phyloP scores from a whole-genome alignment of 1,284 basidiomycete species.

The Rhodotorula glutinis region DNA sequence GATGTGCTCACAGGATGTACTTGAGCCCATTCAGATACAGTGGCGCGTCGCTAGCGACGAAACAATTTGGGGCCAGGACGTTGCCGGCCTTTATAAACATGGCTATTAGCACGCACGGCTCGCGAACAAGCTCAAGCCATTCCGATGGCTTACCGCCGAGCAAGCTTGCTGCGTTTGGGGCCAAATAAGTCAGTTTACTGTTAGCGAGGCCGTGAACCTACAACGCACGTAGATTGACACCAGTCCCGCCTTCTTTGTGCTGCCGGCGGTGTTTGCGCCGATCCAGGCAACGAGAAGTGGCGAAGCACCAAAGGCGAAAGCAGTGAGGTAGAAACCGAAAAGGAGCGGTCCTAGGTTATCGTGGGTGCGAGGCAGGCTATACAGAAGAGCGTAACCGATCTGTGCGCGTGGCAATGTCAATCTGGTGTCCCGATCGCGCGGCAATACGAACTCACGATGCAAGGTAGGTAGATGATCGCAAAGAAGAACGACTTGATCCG shows the following conservation, averaged over 20 bases:
- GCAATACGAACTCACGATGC: constrained; percentile 5
- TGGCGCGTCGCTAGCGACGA: constrained; percentile 13
- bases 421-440: too few species aligned
- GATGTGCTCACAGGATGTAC: constrained; percentile 11
- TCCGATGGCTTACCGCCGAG: constrained; percentile 14
- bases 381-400: constrained; percentile 47
- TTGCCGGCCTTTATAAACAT: constrained; percentile 31
- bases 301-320: constrained; percentile 49
- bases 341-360: constrained; percentile 43
- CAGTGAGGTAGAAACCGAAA: constrained; percentile 50
- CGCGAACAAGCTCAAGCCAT: too few species aligned
- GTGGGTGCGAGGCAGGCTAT: constrained; percentile 33
- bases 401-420: background rate
- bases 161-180: constrained; percentile 24
- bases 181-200: too few species aligned
- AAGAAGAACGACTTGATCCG: constrained; percentile 46
- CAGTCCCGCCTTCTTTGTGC: constrained; percentile 50
- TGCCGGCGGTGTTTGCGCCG: constrained; percentile 50
- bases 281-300: constrained; percentile 51
- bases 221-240: constrained; percentile 24
- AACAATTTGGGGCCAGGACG: constrained; percentile 40
- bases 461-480: constrained; percentile 43
- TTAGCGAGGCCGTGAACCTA: too few species aligned
- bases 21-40: constrained; percentile 16
- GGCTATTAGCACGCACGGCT: too few species aligned